Percentiles rank a stretch among this genome's conserved stretches.
Evolutionary conservation across 495 filamentous ascomycete species (phyloP).

Genomic region (Hamigera avellanea): DNA sequence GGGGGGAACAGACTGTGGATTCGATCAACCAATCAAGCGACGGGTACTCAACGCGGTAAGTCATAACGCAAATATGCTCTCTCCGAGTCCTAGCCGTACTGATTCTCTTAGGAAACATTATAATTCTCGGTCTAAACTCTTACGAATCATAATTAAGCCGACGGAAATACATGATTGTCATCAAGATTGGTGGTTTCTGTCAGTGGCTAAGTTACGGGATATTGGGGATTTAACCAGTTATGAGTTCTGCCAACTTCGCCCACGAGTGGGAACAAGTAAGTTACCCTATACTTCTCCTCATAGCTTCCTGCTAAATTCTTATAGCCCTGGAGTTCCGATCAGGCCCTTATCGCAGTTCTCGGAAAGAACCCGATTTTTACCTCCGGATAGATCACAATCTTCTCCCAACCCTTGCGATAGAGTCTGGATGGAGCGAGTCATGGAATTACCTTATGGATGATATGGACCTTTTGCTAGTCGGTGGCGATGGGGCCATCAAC

Average conservation of each 20-base stretch:
- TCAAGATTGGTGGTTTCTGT: neutral
- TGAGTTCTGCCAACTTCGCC: neutral
- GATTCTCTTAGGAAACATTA: neutral
- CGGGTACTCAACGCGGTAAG: neutral
- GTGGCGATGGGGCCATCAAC: neutral
- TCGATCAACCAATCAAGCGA: neutral
- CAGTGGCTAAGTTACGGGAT: neutral
- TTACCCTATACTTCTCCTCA: neutral
- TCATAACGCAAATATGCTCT: neutral
- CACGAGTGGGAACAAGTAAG: neutral
- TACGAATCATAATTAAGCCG: neutral
- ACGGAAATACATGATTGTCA: neutral
- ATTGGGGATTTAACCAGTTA: neutral
- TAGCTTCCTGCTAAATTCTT: neutral
- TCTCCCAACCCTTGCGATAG: neutral
- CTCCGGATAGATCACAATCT: neutral
- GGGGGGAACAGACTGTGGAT: neutral
- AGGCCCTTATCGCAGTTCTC: neutral
- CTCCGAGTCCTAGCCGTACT: neutral
- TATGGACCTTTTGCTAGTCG: neutral
- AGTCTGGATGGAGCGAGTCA: neutral
- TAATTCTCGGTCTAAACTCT: neutral
- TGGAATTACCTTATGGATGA: neutral
- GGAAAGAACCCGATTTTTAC: neutral
- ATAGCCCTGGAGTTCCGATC: neutral